Evolutionary conservation across 228 moss, liverwort and hornwort genomes (phyloP), one percentile per base, ranked within the genome.

Genomic region (Sphagnum fallax): DNA sequence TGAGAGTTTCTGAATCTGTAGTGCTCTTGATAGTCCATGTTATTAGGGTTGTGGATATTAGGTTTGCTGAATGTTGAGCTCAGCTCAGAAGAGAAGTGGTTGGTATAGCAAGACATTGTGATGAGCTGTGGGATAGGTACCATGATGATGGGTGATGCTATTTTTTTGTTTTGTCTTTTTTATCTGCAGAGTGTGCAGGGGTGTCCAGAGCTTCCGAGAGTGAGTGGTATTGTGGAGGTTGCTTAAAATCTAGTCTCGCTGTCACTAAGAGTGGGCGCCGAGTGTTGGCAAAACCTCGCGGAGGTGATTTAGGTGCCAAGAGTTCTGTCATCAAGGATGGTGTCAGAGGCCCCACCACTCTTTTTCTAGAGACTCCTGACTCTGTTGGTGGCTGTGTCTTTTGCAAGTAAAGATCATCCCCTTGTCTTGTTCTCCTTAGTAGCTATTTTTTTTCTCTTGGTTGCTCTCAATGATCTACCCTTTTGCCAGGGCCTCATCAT

Each of bases 341-440:
- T 32, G 32, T 32, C 32, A 75, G 67, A 74, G 91, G 75, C 65
- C 83, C 83, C 59, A 85, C 72, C 72, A 85, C 88, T 52, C 87
- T 84, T 53, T 81, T 89, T 49, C 75, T 94, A 48, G 85, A 91
- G 71, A 84, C 89, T 64, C 80, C 75, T 60, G 88, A 94, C 73
- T 84, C 84, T 32, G 84, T 72, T 63, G 77, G 89, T 58, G 94
- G 94, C 49, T 94, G 94, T 75, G 94, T 89, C 6, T 84, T 88
- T 72, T 94, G 94, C 84, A 88, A 89, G 94, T 94, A 78, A 74
- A 78, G 65, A 48, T 0, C 0, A 6, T 14, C 68, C 47, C 18
- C 47, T 15, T 52, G 5, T n/a, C 16, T 7, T 67, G 6, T 67
- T 32, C 32, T 32, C 32, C 32, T 32, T 32, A 32, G 32, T 32